These are phyloP conservation scores for Melastoma candidum DNA, from an alignment of 441 rosid genomes.

Conservation along the genomic window DNA sequence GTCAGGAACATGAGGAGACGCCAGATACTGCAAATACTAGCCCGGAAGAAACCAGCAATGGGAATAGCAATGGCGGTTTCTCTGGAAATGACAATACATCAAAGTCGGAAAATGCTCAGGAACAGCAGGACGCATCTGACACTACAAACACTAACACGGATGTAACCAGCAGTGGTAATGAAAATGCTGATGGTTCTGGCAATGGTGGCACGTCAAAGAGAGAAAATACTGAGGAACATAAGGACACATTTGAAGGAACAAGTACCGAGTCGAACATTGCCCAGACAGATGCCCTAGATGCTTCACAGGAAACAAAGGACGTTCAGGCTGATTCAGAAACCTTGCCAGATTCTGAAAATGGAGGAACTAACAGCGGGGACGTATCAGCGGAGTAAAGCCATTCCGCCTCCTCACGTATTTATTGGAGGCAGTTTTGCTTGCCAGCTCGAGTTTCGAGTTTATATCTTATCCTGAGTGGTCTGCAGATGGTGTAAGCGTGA, in stretches of 20 bases:
- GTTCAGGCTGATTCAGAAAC: slow-evolving; percentile 40
- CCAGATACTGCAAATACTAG: no score
- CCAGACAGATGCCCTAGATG: slow-evolving; percentile 4
- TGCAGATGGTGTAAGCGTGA: no score
- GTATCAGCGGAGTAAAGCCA: slow-evolving; percentile 43
- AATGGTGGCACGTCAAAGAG: slow-evolving; percentile 16
- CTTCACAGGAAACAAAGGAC: slow-evolving; percentile 51
- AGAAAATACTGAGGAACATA: slow-evolving; percentile 23
- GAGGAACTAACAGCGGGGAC: slow-evolving; percentile 24
- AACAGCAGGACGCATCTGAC: no score
- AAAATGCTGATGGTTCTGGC: slow-evolving; percentile 14
- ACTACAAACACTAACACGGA: slow-evolving; percentile 1
- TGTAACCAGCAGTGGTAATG: slow-evolving; percentile 22
- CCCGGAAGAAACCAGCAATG: no score
- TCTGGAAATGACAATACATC: no score
- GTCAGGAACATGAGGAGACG: no score
- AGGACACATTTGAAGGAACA: slow-evolving; percentile 13
- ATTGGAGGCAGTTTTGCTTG: neutral
- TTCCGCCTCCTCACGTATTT: neutral
- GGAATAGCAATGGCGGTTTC: no score
- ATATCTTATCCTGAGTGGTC: no score
- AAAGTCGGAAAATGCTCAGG: no score
- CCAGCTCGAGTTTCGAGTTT: neutral
- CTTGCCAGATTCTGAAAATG: slow-evolving; percentile 36
- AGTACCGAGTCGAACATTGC: neutral